A percentile compares a stretch with the other conserved stretches of the same genome.
phyloP scores from a whole-genome alignment of 495 filamentous ascomycete species.

The Penicillium egyptiacum region DNA sequence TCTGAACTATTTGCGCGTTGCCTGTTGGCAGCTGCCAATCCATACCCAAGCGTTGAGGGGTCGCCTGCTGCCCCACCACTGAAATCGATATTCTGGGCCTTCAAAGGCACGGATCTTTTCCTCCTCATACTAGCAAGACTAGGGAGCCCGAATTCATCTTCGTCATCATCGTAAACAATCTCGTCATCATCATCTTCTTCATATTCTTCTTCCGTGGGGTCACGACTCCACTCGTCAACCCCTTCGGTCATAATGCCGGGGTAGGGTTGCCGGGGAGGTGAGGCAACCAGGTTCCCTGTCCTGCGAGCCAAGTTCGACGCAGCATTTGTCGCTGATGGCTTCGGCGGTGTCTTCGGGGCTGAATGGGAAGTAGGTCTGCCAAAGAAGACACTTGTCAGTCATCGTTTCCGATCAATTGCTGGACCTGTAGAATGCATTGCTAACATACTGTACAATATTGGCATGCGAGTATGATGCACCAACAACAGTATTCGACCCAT shows the following conservation, averaged over 20 bases:
- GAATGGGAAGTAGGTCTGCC: slow-evolving; percentile 55
- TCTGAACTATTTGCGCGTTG: slow-evolving; percentile 76
- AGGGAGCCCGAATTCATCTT: slow-evolving; percentile 91
- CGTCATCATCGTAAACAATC: slow-evolving; percentile 79
- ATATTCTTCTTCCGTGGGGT: slow-evolving; percentile 53
- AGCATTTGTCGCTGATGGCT: slow-evolving; percentile 38
- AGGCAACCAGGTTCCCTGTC: slow-evolving; percentile 49
- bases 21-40: slow-evolving; percentile 30
- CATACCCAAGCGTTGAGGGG: slow-evolving; percentile 37
- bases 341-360: slow-evolving; percentile 63
- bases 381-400: slow-evolving; percentile 25
- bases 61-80: slow-evolving; percentile 36
- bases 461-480: slow-evolving; percentile 96
- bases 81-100: slow-evolving; percentile 45
- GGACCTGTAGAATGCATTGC: background rate
- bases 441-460: slow-evolving; percentile 85
- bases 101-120: slow-evolving; percentile 54
- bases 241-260: slow-evolving; percentile 72
- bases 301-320: slow-evolving; percentile 56
- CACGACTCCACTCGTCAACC: slow-evolving; percentile 71
- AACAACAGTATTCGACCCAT: slow-evolving; percentile 77
- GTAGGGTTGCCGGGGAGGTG: slow-evolving; percentile 69
- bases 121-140: slow-evolving; percentile 85
- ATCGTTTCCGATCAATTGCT: background rate
- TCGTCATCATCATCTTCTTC: slow-evolving; percentile 60